A percentile compares a stretch with the other conserved stretches of the same genome.
phyloP scores from a whole-genome alignment of 345 rosid genomes.

The Murraya koenigii region DNA sequence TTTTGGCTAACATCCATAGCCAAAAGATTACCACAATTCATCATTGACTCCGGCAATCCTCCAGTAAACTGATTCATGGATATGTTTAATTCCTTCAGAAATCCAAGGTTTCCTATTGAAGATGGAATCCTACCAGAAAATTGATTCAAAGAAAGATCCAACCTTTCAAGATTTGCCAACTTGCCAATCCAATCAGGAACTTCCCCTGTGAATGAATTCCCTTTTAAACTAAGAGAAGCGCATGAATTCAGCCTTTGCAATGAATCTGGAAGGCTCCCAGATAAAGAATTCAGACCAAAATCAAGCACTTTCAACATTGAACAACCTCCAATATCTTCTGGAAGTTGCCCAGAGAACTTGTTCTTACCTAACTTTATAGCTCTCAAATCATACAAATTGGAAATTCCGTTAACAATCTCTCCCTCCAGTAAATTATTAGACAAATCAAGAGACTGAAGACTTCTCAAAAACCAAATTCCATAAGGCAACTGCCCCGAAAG shows the following conservation, averaged over 20 bases:
- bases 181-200: slow-evolving; percentile 80
- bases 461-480: slow-evolving; percentile 61
- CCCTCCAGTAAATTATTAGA: slow-evolving; percentile 68
- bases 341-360: slow-evolving; percentile 58
- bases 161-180: slow-evolving; percentile 48
- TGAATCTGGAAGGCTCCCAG: slow-evolving; percentile 67
- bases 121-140: slow-evolving; percentile 55
- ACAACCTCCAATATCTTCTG: slow-evolving; percentile 66
- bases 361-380: slow-evolving; percentile 49
- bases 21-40: slow-evolving; percentile 52
- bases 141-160: slow-evolving; percentile 78
- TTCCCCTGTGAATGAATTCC: slow-evolving; percentile 57
- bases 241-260: slow-evolving; percentile 54
- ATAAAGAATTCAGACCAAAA: slow-evolving; percentile 62
- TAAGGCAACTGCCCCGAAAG: slow-evolving; percentile 63
- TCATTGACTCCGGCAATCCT: slow-evolving; percentile 55
- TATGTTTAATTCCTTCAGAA: slow-evolving; percentile 60
- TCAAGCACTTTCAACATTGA: slow-evolving; percentile 47
- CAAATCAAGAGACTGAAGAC: slow-evolving; percentile 60
- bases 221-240: slow-evolving; percentile 42
- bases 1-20: slow-evolving; percentile 76
- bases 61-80: slow-evolving; percentile 63
- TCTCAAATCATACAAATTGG: slow-evolving; percentile 53
- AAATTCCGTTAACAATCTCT: slow-evolving; percentile 55
- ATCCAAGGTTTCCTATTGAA: slow-evolving; percentile 62